These are phyloP conservation scores for Pseudogymnoascus sp. DNA, from an alignment of 2,329 filamentous ascomycete genomes.

Conservation along the genomic window DNA sequence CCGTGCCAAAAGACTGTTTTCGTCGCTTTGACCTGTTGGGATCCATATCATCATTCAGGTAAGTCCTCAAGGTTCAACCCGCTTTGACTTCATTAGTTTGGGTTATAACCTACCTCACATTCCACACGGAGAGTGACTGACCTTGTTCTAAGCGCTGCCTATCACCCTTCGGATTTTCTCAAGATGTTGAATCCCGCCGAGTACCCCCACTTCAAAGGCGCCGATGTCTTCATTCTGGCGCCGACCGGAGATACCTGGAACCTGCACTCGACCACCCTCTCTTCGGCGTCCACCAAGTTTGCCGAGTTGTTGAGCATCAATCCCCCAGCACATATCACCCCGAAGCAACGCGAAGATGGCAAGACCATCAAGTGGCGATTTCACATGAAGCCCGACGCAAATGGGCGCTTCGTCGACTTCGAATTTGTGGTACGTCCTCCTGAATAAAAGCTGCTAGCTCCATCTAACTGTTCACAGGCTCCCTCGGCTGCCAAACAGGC, in stretches of 20 bases:
- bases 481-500: background rate
- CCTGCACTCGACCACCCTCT: conserved; percentile 19
- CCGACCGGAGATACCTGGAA: conserved; percentile 23
- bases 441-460: background rate
- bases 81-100: background rate
- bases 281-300: conserved; percentile 17
- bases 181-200: background rate
- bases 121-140: background rate
- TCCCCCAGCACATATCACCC: conserved; percentile 15
- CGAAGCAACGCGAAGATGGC: conserved; percentile 13
- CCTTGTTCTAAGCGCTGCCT: background rate
- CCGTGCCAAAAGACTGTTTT: background rate
- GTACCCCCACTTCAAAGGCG: conserved; percentile 19
- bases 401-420: conserved; percentile 20
- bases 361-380: conserved; percentile 20
- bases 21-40: background rate
- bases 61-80: background rate
- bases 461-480: conserved; percentile 6
- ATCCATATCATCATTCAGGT: background rate
- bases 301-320: conserved; percentile 12
- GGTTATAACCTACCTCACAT: background rate
- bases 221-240: conserved; percentile 23
- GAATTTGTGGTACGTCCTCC: conserved; percentile 19
- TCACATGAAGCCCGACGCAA: conserved; percentile 19
- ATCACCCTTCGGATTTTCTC: background rate